Evolutionary conservation across 2,329 filamentous ascomycete species (phyloP), one percentile per base, ranked within the genome.

Genomic region (Alternaria tenuissima): DNA sequence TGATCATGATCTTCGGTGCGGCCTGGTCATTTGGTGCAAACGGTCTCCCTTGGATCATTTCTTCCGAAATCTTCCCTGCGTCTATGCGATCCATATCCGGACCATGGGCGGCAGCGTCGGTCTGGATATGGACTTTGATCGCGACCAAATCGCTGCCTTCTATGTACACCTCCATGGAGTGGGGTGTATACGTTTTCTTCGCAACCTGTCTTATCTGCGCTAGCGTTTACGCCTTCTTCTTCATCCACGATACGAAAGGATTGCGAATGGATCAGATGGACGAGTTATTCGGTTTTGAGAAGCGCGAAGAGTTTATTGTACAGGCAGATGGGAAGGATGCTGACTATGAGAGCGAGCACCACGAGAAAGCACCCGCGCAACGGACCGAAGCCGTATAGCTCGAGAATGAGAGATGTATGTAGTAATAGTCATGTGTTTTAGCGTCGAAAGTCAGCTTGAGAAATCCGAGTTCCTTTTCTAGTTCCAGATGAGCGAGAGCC

Each of bases 1-100:
- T 77, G 55, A 79, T 80, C 34, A 79, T 79, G 78, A 75, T 80
- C 8, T 80, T 80, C 41, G 78, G 75, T 2, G 76, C 57, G 12
- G 67, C 68, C 1, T 81, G 78, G 78, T 76, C 72, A 8, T 78
- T 80, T 41, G 78, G 79, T 39, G 72, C 76, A 1, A 81, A 81
- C 47, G 79, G 79, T 3, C 62, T 81, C 0, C 79, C 79, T 0
- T 81, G 79, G 78, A 81, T 81, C 61, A 78, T 81, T n/a, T 79
- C 76, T 1, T 73, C 79, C 2, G 80, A 81, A 63, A 81, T 81
- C 24, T 81, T 82, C 64, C 79, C 80, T 0, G 71, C 72, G 4
- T 75, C 74, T 1, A 65, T 81, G 18, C 71, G 79, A 6, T 76
- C 73, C 18, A 72, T 81, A 44, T 78, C 76, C 1, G 78, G 78